Evolutionary conservation across 495 filamentous ascomycete genomes (phyloP).

Genomic region (Poronia punctata): DNA sequence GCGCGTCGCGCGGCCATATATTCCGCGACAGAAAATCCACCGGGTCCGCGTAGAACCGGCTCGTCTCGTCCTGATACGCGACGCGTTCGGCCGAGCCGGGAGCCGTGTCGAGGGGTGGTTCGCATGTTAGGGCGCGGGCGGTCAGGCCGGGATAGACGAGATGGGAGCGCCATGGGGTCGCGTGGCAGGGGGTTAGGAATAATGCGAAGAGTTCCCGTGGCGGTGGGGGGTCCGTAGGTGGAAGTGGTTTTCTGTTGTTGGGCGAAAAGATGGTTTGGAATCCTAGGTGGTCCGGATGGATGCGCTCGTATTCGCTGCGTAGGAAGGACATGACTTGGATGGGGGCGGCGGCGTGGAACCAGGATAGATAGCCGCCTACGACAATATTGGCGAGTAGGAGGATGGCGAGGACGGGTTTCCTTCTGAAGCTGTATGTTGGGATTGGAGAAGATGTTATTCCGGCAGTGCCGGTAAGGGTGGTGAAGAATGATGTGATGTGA

Average conservation of each 20-base stretch:
- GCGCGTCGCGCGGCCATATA: slow-evolving; percentile 31
- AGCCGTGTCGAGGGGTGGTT: slow-evolving; percentile 67
- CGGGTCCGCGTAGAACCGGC: slow-evolving; percentile 74
- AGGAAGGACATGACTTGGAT: slow-evolving; percentile 67
- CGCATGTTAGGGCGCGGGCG: slow-evolving; percentile 85
- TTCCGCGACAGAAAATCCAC: slow-evolving; percentile 47
- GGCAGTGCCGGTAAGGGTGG: slow-evolving; percentile 18
- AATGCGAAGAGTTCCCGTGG: slow-evolving; percentile 55
- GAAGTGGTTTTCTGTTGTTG: neutral
- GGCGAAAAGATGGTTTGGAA: slow-evolving; percentile 16
- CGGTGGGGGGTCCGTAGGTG: slow-evolving; percentile 22
- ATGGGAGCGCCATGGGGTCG: slow-evolving; percentile 92
- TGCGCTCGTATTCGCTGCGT: slow-evolving; percentile 57
- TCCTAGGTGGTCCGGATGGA: slow-evolving; percentile 32
- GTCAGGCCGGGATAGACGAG: slow-evolving; percentile 65
- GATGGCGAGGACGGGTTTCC: slow-evolving; percentile 48
- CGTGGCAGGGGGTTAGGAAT: slow-evolving; percentile 97
- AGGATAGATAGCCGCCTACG: slow-evolving; percentile 66
- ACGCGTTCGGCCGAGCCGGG: slow-evolving; percentile 44
- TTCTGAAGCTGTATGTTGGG: slow-evolving; percentile 27
- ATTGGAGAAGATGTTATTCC: slow-evolving; percentile 7
- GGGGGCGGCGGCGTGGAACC: slow-evolving; percentile 72
- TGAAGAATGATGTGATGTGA: slow-evolving; percentile 60
- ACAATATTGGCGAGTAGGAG: slow-evolving; percentile 59
- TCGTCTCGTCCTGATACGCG: slow-evolving; percentile 78